Percentiles rank a stretch among this genome's conserved stretches.
phyloP scores from a whole-genome alignment of 2,329 filamentous ascomycete species.

The Phaeomoniella chlamydospora region DNA sequence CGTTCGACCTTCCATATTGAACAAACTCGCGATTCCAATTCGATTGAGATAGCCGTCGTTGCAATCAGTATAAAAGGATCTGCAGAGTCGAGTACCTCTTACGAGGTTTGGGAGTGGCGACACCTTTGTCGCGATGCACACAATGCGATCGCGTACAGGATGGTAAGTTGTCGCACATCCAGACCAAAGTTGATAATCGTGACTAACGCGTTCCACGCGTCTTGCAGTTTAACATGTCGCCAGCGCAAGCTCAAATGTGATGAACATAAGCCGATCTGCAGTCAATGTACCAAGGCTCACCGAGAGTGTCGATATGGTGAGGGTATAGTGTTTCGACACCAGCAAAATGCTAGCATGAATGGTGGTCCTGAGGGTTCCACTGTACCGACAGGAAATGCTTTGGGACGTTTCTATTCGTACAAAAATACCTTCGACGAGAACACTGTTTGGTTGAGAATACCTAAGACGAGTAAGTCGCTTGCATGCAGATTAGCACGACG shows the following conservation, averaged over 20 bases:
- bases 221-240: constrained; percentile 9
- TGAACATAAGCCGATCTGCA: constrained; percentile 9
- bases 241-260: constrained; percentile 12
- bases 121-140: neutral
- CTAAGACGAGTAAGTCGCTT: constrained; percentile 34
- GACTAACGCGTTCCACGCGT: too few relatives aligned
- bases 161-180: constrained; percentile 2
- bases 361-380: constrained; percentile 23
- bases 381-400: constrained; percentile 18
- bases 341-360: constrained; percentile 55
- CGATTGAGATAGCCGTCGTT: constrained; percentile 1
- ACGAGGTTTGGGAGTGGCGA: constrained; percentile 1
- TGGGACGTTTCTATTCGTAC: constrained; percentile 46
- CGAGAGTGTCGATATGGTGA: constrained; percentile 9
- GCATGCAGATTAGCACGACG: neutral
- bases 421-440: constrained; percentile 49
- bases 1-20: neutral
- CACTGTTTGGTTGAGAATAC: constrained; percentile 48
- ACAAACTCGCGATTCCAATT: neutral
- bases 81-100: neutral
- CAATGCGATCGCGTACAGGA: constrained; percentile 7
- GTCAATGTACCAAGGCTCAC: constrained; percentile 10
- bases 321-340: constrained; percentile 48
- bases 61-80: neutral
- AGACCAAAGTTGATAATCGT: too few relatives aligned